Evolutionary conservation across 306 rosid species (phyloP).

Genomic region (apple (Malus domestica)): DNA sequence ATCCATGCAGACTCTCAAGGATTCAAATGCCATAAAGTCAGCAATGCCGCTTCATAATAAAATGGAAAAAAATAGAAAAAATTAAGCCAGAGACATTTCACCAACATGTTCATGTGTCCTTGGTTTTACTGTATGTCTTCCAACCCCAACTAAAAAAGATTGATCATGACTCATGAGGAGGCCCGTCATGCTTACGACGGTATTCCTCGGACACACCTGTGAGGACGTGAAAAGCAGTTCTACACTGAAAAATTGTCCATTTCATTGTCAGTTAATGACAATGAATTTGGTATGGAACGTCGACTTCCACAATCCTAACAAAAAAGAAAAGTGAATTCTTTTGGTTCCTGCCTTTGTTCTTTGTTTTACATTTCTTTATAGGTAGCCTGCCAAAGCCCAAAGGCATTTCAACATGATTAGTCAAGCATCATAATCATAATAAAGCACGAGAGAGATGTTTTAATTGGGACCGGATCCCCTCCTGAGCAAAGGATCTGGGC

Average conservation of each 20-base stretch:
- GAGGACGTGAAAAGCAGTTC: too few species aligned
- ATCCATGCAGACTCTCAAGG: background rate
- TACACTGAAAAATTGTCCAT: too few species aligned
- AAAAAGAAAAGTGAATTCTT: background rate
- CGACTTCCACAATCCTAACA: too few species aligned
- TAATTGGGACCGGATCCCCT: background rate
- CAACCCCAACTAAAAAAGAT: too few species aligned
- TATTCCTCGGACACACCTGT: too few species aligned
- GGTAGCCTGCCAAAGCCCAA: background rate
- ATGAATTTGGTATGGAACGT: too few species aligned
- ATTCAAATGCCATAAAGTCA: background rate
- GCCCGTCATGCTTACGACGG: too few species aligned
- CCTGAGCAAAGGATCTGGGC: too few species aligned
- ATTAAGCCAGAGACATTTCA: background rate
- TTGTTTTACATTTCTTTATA: background rate
- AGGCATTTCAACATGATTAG: background rate
- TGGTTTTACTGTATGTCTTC: background rate
- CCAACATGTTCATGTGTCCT: background rate
- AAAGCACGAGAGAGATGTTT: background rate
- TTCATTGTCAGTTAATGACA: too few species aligned
- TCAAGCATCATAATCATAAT: background rate
- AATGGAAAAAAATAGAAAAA: background rate
- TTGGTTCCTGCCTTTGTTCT: background rate
- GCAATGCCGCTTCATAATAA: background rate
- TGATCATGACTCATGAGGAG: too few species aligned